Base-by-base conservation (phyloP, 495 filamentous ascomycete species). In the Apodospora peruviana region DNA sequence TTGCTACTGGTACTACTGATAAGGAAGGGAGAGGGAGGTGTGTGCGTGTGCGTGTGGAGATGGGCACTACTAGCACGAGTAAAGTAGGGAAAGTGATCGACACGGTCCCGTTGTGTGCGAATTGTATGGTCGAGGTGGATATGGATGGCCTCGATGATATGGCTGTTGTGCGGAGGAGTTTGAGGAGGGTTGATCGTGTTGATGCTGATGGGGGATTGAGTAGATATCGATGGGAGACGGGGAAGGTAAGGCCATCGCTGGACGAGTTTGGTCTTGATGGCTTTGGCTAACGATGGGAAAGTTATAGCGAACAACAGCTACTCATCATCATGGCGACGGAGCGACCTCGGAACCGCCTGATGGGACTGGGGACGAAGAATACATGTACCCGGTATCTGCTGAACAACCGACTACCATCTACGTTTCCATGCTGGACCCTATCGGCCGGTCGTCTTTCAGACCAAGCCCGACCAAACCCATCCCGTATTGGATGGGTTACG, bases 401-500 rank as follows among this genome's bases (percentile, higher is more conserved):
- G 16, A 54, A 12, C 19, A 17, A 8, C 5, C 3, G 10, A 10
- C 60, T 4, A n/a, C n/a, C n/a, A 57, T 72, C 14, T 75, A 70
- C 47, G 61, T 74, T 0, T 70, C 67, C 12, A 62, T 74, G 22
- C 23, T 57, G 16, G 65, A 76, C 45, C 73, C 72, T 2, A 19
- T 75, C 7, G 61, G 61, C 9, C 45, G 57, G 24, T 60, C 64
- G 23, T 47, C 65, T 7, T 77, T 77, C 45, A 64, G 50, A 44
- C 70, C 71, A 1, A 65, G 67, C 14, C 62, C 63, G 38, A 69
- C 69, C 11, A 77, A 75, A 46, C 65, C 69, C 7, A 64, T 75
- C n/a, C 71, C 72, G 5, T 51, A 49, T 19, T 75, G 69, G 69
- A 74, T 76, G n/a, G n/a, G n/a, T n/a, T n/a, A n/a, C n/a, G n/a